phyloP scores from a whole-genome alignment of 108 stramenopile species.

The Skeletonema marinoi region DNA sequence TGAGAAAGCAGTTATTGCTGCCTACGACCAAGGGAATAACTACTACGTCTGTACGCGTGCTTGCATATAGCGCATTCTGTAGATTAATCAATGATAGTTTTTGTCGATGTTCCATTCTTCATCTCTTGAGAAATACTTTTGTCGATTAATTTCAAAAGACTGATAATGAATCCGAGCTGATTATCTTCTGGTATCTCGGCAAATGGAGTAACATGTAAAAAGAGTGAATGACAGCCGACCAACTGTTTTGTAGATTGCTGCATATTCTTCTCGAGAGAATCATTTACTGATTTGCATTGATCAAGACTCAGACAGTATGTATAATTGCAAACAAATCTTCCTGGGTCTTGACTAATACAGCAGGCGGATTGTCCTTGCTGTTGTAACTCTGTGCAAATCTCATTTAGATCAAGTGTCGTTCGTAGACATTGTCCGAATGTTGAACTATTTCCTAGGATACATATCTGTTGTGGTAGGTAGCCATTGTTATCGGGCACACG shows the following conservation, averaged over 20 bases:
- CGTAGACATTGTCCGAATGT: constrained; percentile 38
- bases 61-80: too few species aligned
- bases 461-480: constrained; percentile 60
- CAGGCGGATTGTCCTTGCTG: constrained; percentile 9
- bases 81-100: too few species aligned
- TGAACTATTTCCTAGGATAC: constrained; percentile 38
- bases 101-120: not conserved
- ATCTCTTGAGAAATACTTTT: not conserved
- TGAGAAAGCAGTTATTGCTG: too few species aligned
- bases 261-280: constrained; percentile 1
- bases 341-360: constrained; percentile 69
- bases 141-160: constrained; percentile 43
- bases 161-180: constrained; percentile 57
- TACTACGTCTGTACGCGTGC: too few species aligned
- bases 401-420: constrained; percentile 49
- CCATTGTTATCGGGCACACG: constrained; percentile 87
- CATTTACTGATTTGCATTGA: constrained; percentile 31
- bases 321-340: constrained; percentile 88
- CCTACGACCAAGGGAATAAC: too few species aligned
- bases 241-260: not conserved
- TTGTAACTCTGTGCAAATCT: constrained; percentile 32
- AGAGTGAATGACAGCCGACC: constrained; percentile 44
- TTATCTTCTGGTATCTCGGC: constrained; percentile 37
- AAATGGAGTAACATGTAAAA: constrained; percentile 81
- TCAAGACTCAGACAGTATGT: constrained; percentile 76